These are phyloP conservation scores for Penium margaritaceum DNA, from an alignment of 139 green algal species.

Conservation along the genomic window DNA sequence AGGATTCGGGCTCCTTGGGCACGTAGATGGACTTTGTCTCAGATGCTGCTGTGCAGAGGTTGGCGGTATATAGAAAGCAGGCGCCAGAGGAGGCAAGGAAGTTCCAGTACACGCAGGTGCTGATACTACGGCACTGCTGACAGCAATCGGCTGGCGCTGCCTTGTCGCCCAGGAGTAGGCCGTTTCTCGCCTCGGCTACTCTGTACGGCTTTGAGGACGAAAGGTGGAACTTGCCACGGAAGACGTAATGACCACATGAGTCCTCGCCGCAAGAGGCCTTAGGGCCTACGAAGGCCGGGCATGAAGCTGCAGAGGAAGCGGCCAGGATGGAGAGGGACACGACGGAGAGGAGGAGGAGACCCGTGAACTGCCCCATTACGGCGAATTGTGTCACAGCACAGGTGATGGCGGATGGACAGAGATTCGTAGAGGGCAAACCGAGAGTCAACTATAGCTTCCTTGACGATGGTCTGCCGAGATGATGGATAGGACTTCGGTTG, in stretches of 20 bases:
- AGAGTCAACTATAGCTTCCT: too few relatives aligned
- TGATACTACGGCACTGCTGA: not conserved
- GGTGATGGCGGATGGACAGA: too few relatives aligned
- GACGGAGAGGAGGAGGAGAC: too few relatives aligned
- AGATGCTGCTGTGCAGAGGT: not conserved
- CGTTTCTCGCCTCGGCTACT: not conserved
- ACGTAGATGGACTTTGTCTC: not conserved
- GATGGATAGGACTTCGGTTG: too few relatives aligned
- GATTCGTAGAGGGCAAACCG: too few relatives aligned
- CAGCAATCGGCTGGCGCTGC: not conserved
- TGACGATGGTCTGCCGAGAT: too few relatives aligned
- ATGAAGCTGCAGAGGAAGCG: not conserved
- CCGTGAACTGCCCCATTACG: too few relatives aligned
- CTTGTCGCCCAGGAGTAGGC: not conserved
- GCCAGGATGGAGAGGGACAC: too few relatives aligned
- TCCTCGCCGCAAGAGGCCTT: not conserved
- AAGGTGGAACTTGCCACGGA: not conserved
- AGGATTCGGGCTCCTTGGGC: not conserved
- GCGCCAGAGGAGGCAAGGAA: not conserved
- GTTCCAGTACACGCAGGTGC: slow-evolving; percentile 2
- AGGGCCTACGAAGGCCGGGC: not conserved
- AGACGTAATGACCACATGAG: not conserved
- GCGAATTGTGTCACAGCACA: too few relatives aligned
- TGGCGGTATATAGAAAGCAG: not conserved
- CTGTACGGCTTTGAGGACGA: not conserved